Conservation (phyloP, 176 grass and related monocot genomes). For the Ampelocalamus luodianensis region DNA sequence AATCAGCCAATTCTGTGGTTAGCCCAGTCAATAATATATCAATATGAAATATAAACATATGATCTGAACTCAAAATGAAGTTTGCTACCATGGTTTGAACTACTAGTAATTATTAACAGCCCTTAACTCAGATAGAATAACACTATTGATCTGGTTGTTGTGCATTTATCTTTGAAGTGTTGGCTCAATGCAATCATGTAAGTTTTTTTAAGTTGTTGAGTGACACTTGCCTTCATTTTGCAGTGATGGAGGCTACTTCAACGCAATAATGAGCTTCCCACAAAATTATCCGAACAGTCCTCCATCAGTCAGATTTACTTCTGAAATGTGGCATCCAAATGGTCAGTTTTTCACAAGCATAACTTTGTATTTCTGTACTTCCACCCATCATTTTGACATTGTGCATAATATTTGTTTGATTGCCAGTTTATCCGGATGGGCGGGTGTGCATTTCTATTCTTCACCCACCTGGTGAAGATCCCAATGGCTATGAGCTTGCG, state of each 20-base stretch:
- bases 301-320: constrained; percentile 91
- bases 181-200: background rate
- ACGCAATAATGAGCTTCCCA: constrained; percentile 94
- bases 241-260: constrained; percentile 95
- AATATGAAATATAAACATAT: background rate
- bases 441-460: constrained; percentile 98
- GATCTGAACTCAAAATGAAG: background rate
- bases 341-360: constrained; percentile 51
- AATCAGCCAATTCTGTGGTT: background rate
- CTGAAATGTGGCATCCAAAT: constrained; percentile 99
- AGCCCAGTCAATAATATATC: background rate
- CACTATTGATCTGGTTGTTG: background rate
- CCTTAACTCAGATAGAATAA: background rate
- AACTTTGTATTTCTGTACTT: constrained; percentile 32
- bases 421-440: constrained; percentile 83
- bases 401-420: constrained; percentile 38
- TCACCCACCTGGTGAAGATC: constrained; percentile 95
- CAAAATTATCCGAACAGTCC: constrained; percentile 96
- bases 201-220: background rate
- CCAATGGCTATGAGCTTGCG: constrained; percentile 89
- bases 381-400: constrained; percentile 3
- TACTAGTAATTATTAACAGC: background rate
- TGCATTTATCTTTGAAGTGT: background rate
- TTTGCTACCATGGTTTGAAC: background rate
- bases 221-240: constrained; percentile 32